Conservation (phyloP, 176 grass and related monocot species). For the Panicum miliaceum region DNA sequence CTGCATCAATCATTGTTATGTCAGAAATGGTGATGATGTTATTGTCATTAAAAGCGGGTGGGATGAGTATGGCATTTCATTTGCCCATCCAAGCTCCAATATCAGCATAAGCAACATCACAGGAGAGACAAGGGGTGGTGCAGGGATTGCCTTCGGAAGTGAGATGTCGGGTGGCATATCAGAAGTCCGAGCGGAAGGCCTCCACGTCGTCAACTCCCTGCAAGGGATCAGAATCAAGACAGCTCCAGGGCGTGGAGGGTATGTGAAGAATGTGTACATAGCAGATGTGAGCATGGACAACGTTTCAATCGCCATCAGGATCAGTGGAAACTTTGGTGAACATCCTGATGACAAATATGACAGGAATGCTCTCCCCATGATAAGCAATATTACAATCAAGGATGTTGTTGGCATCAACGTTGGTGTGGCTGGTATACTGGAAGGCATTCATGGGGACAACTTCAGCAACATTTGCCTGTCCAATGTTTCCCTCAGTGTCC, state of each 20-base stretch:
- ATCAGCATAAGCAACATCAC: slow-evolving; percentile 78
- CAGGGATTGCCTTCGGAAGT: slow-evolving; percentile 89
- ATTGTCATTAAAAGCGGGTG: slow-evolving; percentile 96
- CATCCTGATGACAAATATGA: slow-evolving; percentile 88
- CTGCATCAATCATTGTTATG: slow-evolving; percentile 92
- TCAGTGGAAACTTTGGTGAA: slow-evolving; percentile 70
- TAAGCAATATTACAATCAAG: slow-evolving; percentile 80
- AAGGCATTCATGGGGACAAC: slow-evolving; percentile 81
- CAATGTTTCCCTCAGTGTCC: slow-evolving; percentile 75
- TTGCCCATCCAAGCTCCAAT: slow-evolving; percentile 77
- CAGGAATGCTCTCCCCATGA: slow-evolving; percentile 66
- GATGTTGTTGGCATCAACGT: slow-evolving; percentile 66
- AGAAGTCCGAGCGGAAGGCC: slow-evolving; percentile 58
- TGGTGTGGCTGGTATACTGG: slow-evolving; percentile 67
- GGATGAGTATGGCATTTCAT: slow-evolving; percentile 96
- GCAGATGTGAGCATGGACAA: slow-evolving; percentile 73
- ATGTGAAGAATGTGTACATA: slow-evolving; percentile 74
- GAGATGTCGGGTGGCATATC: slow-evolving; percentile 99
- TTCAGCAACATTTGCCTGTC: slow-evolving; percentile 91
- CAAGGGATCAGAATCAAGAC: slow-evolving; percentile 94
- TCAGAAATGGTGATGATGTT: slow-evolving; percentile 73
- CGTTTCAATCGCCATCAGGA: slow-evolving; percentile 85
- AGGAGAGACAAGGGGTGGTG: slow-evolving; percentile 64
- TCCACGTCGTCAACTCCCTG: slow-evolving; percentile 71
- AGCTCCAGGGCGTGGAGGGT: slow-evolving; percentile 81